Base-by-base conservation (phyloP, 805 yeast genomes). In the Hanseniaspora guilliermondii region DNA sequence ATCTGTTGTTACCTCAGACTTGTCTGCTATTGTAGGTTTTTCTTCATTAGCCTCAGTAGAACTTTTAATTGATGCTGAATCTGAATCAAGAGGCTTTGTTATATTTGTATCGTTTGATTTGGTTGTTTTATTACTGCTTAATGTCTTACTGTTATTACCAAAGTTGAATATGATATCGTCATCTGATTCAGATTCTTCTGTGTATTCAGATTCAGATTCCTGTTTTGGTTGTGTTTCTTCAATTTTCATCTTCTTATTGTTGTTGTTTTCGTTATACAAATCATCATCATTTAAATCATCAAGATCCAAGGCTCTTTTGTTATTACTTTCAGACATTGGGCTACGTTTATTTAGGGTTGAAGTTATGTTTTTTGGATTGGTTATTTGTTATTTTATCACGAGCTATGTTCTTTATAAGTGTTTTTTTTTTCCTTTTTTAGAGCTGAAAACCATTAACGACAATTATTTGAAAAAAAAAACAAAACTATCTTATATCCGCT, bases 211-310 rank as follows among this genome's bases (percentile, higher is more conserved):
- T n/a, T 37, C 55, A 2, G 47, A 41, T 21, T 37, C 49, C 16
- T 49, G 30, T 19, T 27, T 21, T 24, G 41, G 12, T 17, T 30
- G 33, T 17, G 38, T 5, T n/a, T 42, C 54, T 16, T 50, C 48
- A 25, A 42, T 42, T 27, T 52, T 52, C 3, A 45, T 45, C 32
- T 52, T 52, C 17, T 52, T 52, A 2, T 27, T 38, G 19, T 17
- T 21, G 36, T 22, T 33, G 24, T 21, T 40, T 16, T 39, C 40
- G 25, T 37, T 33, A 14, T 52, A 52, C 24, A 52, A 30, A 21
- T 52, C 55, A 21, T 52, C 55, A 21, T 52, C 55, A 21, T 47
- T 37, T 12, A 47, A 6, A 25, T 47, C 42, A 47, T 47, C 42
- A 11, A 37, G 35, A 44, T 44, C 47, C 47, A 44, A 32, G 19